phyloP scores from a whole-genome alignment of 108 stramenopile species.

The Cyclotella sp. region DNA sequence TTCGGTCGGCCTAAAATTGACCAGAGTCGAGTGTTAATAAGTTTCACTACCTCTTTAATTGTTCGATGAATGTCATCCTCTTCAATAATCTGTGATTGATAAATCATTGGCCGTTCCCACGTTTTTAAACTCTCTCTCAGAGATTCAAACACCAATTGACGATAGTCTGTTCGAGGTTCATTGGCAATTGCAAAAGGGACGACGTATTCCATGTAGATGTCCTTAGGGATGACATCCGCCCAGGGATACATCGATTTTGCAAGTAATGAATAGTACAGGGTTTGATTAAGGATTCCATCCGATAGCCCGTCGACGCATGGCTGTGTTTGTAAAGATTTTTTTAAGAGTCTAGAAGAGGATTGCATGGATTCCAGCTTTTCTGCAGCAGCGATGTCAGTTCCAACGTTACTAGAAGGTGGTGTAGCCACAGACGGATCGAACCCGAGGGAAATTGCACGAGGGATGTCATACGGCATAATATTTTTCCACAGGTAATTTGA shows the following conservation, averaged over 20 bases:
- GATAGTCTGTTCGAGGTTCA: conserved; percentile 85
- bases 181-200: conserved; percentile 82
- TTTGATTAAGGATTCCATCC: conserved; percentile 70
- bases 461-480: conserved; percentile 73
- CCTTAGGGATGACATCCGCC: conserved; percentile 69
- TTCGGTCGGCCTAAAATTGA: conserved; percentile 44
- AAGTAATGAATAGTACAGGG: conserved; percentile 66
- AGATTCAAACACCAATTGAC: conserved; percentile 67
- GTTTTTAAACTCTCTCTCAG: conserved; percentile 40
- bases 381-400: not conserved
- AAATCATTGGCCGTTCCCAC: conserved; percentile 16
- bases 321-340: conserved; percentile 19
- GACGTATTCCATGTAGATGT: conserved; percentile 84
- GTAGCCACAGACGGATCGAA: conserved; percentile 34
- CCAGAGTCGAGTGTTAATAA: conserved; percentile 76
- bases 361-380: not conserved
- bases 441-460: conserved; percentile 67
- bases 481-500: conserved; percentile 57
- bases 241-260: conserved; percentile 69
- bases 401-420: not conserved
- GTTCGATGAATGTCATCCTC: conserved; percentile 3
- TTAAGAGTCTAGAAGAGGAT: not conserved
- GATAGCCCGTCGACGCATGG: conserved; percentile 66
- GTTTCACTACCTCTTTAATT: conserved; percentile 59
- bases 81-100: not conserved